These are phyloP conservation scores for Gnaphalium uliginosum DNA, from an alignment of 129 eudicot genomes.

Conservation along the genomic window DNA sequence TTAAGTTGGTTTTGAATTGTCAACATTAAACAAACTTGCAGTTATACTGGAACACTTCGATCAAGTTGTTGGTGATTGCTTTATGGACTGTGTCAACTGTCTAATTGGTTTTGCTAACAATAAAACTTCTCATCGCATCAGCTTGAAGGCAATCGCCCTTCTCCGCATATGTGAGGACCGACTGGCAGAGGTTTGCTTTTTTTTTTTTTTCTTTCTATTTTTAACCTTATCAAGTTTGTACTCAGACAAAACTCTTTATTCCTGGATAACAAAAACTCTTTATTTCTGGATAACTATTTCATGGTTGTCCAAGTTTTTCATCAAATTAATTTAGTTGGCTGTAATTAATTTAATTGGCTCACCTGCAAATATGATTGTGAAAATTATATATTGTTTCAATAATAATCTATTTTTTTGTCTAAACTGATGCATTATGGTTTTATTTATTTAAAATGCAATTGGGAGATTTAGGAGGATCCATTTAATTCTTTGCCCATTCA, in stretches of 20 bases:
- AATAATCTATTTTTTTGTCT: not conserved
- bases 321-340: not conserved
- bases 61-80: constrained; percentile 98
- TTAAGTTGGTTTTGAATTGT: constrained; percentile 18
- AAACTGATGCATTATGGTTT: not conserved
- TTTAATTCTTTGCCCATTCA: not conserved
- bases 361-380: not conserved
- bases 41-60: constrained; percentile 96
- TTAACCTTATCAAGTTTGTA: not conserved
- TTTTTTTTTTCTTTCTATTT: not conserved
- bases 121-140: constrained; percentile 85
- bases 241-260: not conserved
- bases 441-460: not conserved
- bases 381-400: not conserved
- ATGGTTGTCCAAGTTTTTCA: not conserved
- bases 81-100: constrained; percentile 97
- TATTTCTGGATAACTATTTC: not conserved
- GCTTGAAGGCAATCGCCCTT: constrained; percentile 98
- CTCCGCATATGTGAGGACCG: constrained; percentile 99
- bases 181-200: constrained; percentile 85
- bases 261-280: not conserved
- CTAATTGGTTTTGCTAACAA: constrained; percentile 96
- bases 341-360: no score
- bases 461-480: not conserved
- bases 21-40: constrained; percentile 44